phyloP scores from a whole-genome alignment of 2,329 filamentous ascomycete genomes.

The Botrytis elliptica region DNA sequence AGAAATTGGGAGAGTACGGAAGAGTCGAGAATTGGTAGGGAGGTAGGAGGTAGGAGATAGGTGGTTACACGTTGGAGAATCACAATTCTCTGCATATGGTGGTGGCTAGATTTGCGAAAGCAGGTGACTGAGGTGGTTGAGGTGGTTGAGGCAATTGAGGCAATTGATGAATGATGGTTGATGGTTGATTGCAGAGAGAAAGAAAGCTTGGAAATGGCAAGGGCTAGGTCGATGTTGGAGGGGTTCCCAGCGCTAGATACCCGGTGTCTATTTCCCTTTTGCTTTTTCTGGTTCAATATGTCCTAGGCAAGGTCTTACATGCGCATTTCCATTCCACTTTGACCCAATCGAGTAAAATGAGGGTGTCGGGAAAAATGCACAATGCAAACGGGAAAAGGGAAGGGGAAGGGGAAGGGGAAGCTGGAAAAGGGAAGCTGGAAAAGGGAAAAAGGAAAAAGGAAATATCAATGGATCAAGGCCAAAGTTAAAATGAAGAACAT shows the following conservation, averaged over 20 bases:
- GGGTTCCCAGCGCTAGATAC: not conserved
- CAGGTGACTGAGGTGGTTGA: no score
- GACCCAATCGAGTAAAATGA: not conserved
- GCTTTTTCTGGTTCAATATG: no score
- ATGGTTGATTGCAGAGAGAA: constrained; percentile 5
- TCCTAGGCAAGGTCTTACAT: no score
- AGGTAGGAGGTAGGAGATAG: no score
- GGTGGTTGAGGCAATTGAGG: no score
- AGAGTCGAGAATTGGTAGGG: not conserved
- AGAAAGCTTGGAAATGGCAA: not conserved
- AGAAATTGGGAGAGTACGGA: not conserved
- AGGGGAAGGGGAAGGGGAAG: not conserved
- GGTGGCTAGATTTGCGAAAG: not conserved
- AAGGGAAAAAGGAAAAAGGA: not conserved
- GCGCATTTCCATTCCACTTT: not conserved
- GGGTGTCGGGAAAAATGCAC: not conserved
- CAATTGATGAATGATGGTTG: no score
- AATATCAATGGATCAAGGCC: not conserved
- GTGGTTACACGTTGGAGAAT: no score
- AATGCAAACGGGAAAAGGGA: no score
- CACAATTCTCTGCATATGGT: no score
- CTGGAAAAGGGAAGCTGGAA: no score
- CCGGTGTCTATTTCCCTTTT: no score
- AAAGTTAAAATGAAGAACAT: not conserved
- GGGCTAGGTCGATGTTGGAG: not conserved